Conservation (phyloP, 345 rosid species). For the Populus euphratica region DNA sequence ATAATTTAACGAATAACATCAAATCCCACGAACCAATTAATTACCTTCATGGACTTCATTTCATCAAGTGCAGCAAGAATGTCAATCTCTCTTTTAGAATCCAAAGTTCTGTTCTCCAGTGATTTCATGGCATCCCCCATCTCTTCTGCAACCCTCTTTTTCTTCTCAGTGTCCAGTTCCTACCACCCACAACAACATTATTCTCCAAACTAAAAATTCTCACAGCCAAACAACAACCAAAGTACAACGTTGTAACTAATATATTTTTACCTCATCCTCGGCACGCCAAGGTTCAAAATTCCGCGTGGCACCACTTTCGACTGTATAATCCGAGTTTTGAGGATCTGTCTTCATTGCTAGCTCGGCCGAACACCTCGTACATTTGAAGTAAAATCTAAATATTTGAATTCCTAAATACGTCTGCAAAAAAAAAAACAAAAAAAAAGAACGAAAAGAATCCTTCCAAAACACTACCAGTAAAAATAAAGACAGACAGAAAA, state of each 20-base stretch:
- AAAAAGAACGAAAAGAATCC: too few relatives aligned
- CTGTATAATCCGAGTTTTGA: conserved; percentile 84
- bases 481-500: not conserved
- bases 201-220: not conserved
- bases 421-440: conserved; percentile 33
- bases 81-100: conserved; percentile 94
- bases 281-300: conserved; percentile 98
- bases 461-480: not conserved
- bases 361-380: conserved; percentile 94
- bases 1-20: not conserved
- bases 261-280: conserved; percentile 61
- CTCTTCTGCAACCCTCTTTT: conserved; percentile 74
- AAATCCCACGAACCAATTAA: not conserved
- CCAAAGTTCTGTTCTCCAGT: conserved; percentile 79
- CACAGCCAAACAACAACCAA: not conserved
- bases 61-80: conserved; percentile 91
- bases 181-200: conserved; percentile 9
- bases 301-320: conserved; percentile 79
- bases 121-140: conserved; percentile 97
- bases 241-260: not conserved
- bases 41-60: conserved; percentile 43
- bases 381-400: conserved; percentile 88
- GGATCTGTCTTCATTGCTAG: conserved; percentile 87
- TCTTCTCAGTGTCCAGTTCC: conserved; percentile 53
- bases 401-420: conserved; percentile 87